phyloP scores from a whole-genome alignment of 345 rosid species.

The Salix viminalis region DNA sequence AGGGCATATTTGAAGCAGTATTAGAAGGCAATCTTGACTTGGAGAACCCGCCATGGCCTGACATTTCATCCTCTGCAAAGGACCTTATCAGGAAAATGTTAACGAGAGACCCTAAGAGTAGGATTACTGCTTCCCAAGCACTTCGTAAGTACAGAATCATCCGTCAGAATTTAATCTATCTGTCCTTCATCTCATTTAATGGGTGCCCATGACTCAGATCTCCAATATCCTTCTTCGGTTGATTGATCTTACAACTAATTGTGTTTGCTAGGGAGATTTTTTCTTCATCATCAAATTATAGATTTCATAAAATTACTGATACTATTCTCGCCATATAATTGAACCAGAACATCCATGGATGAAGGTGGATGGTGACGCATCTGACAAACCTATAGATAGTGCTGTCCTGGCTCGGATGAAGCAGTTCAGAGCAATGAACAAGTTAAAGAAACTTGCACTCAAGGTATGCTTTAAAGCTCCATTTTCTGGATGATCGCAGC shows the following conservation, averaged over 20 bases:
- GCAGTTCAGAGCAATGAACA: slow-evolving; percentile 36
- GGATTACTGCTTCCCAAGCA: slow-evolving; percentile 29
- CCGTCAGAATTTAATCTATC: neutral
- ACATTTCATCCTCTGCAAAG: slow-evolving; percentile 26
- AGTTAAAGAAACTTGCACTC: slow-evolving; percentile 30
- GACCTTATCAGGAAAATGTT: slow-evolving; percentile 29
- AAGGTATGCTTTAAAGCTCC: slow-evolving; percentile 9
- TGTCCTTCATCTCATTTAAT: neutral
- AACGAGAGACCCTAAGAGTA: slow-evolving; percentile 17
- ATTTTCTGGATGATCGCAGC: neutral
- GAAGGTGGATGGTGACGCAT: slow-evolving; percentile 21
- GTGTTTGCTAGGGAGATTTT: neutral
- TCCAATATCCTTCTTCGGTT: neutral
- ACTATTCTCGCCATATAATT: neutral
- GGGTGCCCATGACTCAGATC: neutral
- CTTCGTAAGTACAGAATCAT: slow-evolving; percentile 10
- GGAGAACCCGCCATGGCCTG: slow-evolving; percentile 24
- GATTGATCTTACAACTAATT: neutral
- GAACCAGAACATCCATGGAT: slow-evolving; percentile 34
- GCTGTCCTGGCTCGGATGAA: slow-evolving; percentile 25
- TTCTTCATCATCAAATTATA: neutral
- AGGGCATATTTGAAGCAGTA: slow-evolving; percentile 24
- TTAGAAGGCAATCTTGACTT: slow-evolving; percentile 18
- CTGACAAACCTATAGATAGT: slow-evolving; percentile 21
- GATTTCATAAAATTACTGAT: neutral